A percentile compares a stretch with the other conserved stretches of the same genome.
Conservation (phyloP, 345 rosid species). For the Ceriops zippeliana region DNA sequence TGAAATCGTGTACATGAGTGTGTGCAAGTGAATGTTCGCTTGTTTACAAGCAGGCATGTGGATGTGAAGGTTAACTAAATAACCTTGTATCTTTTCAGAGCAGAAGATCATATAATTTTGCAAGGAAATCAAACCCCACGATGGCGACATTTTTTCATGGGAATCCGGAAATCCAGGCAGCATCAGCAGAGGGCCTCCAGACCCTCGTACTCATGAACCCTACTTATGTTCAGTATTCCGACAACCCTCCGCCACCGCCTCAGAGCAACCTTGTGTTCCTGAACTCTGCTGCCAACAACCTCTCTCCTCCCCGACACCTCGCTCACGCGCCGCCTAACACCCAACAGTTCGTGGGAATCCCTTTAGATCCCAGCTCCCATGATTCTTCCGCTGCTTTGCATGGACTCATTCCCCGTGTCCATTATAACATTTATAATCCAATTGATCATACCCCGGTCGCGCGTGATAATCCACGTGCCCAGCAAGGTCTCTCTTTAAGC, state of each 20-base stretch:
- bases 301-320: constrained; percentile 22
- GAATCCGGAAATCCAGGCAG: constrained; percentile 63
- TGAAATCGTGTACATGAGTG: neutral
- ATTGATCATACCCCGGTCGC: constrained; percentile 44
- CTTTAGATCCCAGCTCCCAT: constrained; percentile 51
- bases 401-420: constrained; percentile 76
- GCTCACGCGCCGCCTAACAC: constrained; percentile 54
- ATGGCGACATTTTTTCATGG: constrained; percentile 90
- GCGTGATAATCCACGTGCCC: constrained; percentile 76
- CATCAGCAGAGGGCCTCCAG: constrained; percentile 64
- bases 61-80: constrained; percentile 22
- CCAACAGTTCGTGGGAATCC: constrained; percentile 87
- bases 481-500: constrained; percentile 72
- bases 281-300: constrained; percentile 44
- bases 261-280: constrained; percentile 45
- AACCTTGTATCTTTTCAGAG: constrained; percentile 26
- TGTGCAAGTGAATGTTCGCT: neutral
- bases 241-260: constrained; percentile 40
- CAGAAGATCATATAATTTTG: constrained; percentile 11
- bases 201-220: constrained; percentile 98
- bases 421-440: constrained; percentile 65
- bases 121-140: constrained; percentile 2
- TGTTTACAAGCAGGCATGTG: constrained; percentile 8
- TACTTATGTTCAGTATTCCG: constrained; percentile 76
- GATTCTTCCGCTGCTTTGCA: constrained; percentile 61